Conservation (phyloP, 1,139 yeast species). For the Kodamaea sp. region DNA sequence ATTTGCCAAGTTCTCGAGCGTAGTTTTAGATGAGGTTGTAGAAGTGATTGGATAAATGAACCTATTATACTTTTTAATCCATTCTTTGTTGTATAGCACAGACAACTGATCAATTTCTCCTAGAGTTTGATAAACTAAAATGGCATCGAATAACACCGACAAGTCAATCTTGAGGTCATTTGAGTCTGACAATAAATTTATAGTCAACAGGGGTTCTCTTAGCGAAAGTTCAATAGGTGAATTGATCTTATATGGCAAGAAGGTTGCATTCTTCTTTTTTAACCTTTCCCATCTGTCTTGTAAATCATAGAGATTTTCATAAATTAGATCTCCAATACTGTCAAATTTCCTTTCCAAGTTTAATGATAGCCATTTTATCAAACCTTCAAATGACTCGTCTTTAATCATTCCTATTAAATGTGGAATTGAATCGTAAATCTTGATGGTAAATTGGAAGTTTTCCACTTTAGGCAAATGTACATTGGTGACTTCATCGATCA, state of each 20-base stretch:
- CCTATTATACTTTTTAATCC: constrained; percentile 71
- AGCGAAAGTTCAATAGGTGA: constrained; percentile 82
- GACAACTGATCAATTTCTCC: constrained; percentile 63
- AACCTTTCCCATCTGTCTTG: constrained; percentile 57
- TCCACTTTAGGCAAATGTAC: constrained; percentile 72
- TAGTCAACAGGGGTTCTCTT: constrained; percentile 53
- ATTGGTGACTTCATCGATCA: constrained; percentile 69
- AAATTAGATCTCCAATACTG: constrained; percentile 61
- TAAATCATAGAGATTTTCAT: constrained; percentile 54
- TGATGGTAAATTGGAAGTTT: constrained; percentile 73
- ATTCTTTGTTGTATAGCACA: constrained; percentile 67
- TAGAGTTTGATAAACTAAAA: constrained; percentile 76
- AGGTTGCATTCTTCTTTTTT: constrained; percentile 33
- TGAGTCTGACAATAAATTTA: constrained; percentile 49
- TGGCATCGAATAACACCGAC: constrained; percentile 76
- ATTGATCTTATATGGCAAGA: constrained; percentile 68
- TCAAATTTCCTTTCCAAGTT: constrained; percentile 62
- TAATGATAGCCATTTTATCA: constrained; percentile 70
- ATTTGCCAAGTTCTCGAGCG: constrained; percentile 17
- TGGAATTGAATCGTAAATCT: constrained; percentile 75
- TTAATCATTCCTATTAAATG: constrained; percentile 71
- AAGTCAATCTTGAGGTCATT: constrained; percentile 51
- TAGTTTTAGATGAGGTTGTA: constrained; percentile 17
- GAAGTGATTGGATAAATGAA: constrained; percentile 65
- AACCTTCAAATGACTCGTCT: constrained; percentile 73